phyloP scores from a whole-genome alignment of 108 stramenopile genomes.

The Chaetoceros muelleri region DNA sequence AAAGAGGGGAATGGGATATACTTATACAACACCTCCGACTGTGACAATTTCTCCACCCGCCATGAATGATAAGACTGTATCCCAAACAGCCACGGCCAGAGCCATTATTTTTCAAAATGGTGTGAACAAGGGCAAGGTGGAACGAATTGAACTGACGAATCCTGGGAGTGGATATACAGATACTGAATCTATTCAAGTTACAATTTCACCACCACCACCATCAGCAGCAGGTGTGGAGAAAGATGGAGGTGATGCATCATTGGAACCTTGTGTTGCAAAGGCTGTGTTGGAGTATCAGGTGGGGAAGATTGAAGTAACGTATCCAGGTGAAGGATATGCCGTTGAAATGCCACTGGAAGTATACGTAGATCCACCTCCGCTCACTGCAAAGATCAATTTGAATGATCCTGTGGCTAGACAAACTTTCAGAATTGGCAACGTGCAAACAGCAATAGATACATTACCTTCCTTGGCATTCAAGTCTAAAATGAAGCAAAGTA shows the following conservation, averaged over 20 bases:
- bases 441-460: slow-evolving; percentile 18
- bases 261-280: slow-evolving; percentile 15
- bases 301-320: slow-evolving; percentile 40
- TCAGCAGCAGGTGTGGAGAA: slow-evolving; percentile 3
- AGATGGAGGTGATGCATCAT: slow-evolving; percentile 39
- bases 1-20: slow-evolving; percentile 58
- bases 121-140: slow-evolving; percentile 51
- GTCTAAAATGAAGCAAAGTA: slow-evolving; percentile 12
- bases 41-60: slow-evolving; percentile 42
- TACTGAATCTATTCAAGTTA: slow-evolving; percentile 32
- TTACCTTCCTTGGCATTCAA: slow-evolving; percentile 8
- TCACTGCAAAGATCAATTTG: slow-evolving; percentile 39
- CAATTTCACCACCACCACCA: slow-evolving; percentile 40
- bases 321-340: slow-evolving; percentile 73
- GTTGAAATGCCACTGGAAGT: slow-evolving; percentile 53
- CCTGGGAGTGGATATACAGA: slow-evolving; percentile 55
- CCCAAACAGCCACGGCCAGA: slow-evolving; percentile 41
- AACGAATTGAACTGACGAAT: slow-evolving; percentile 44
- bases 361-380: slow-evolving; percentile 58
- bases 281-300: slow-evolving; percentile 65
- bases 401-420: slow-evolving; percentile 40
- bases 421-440: slow-evolving; percentile 11
- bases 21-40: slow-evolving; percentile 28
- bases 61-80: background rate
- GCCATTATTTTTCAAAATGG: slow-evolving; percentile 47